These are phyloP conservation scores for Fusarium chlamydosporum DNA, from an alignment of 2,329 filamentous ascomycete species.

Conservation along the genomic window DNA sequence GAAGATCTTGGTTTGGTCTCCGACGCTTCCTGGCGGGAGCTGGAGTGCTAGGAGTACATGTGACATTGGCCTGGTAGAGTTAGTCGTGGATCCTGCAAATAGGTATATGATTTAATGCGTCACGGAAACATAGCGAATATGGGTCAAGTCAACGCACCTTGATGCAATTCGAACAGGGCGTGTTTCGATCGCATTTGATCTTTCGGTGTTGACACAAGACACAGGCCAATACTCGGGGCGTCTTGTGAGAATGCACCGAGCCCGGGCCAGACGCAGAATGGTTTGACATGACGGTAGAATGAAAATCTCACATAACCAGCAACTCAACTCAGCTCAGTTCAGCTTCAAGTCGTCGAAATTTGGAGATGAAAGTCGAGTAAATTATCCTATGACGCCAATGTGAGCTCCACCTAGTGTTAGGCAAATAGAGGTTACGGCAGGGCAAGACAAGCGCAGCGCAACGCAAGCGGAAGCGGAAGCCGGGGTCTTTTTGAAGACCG, in stretches of 20 bases:
- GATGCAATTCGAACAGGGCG: constrained; percentile 71
- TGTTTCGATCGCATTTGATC: constrained; percentile 73
- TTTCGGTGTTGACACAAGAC: constrained; percentile 73
- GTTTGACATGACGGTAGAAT: constrained; percentile 53
- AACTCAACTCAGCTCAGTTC: not conserved
- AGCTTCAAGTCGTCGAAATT: constrained; percentile 10
- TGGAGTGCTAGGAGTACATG: constrained; percentile 71
- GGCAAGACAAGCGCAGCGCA: constrained; percentile 4
- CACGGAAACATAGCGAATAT: not conserved
- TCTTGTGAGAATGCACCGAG: constrained; percentile 53
- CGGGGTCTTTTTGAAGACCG: constrained; percentile 30
- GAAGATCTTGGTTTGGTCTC: constrained; percentile 72
- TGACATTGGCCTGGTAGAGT: constrained; percentile 66
- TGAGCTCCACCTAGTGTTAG: constrained; percentile 29
- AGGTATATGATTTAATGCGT: not conserved
- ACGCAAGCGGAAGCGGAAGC: no score
- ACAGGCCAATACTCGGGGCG: constrained; percentile 65
- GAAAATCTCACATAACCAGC: constrained; percentile 52
- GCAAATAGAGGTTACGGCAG: constrained; percentile 3
- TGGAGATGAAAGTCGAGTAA: constrained; percentile 28
- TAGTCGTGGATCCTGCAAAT: constrained; percentile 6
- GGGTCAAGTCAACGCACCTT: constrained; percentile 61
- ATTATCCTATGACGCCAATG: constrained; percentile 43
- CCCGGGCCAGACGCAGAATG: constrained; percentile 47
- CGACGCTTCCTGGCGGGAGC: constrained; percentile 71